These are phyloP conservation scores for Thyridium curvatum DNA, from an alignment of 2,329 filamentous ascomycete genomes.

Conservation along the genomic window DNA sequence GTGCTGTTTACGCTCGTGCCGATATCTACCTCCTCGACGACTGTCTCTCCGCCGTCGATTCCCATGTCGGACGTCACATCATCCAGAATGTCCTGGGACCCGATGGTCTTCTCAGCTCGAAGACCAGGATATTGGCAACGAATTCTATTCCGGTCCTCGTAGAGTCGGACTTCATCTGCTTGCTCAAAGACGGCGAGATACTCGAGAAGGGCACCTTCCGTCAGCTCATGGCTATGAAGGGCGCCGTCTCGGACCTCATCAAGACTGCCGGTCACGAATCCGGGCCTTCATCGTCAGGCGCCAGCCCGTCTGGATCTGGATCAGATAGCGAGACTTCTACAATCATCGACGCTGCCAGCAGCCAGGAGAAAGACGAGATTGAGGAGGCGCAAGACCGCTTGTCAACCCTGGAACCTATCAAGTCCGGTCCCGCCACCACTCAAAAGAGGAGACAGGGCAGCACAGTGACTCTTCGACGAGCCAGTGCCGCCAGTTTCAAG, in stretches of 20 bases:
- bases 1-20: conserved; percentile 93
- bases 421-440: conserved; percentile 30
- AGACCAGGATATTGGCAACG: conserved; percentile 89
- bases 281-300: conserved; percentile 24
- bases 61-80: conserved; percentile 90
- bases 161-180: conserved; percentile 81
- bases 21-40: conserved; percentile 95
- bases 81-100: conserved; percentile 90
- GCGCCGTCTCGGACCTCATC: conserved; percentile 78
- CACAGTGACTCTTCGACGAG: conserved; percentile 75
- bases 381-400: conserved; percentile 74
- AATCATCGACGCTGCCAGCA: conserved; percentile 40
- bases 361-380: conserved; percentile 57
- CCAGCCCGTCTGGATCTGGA: conserved; percentile 28
- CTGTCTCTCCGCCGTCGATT: conserved; percentile 93
- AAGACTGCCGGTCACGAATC: conserved; percentile 61
- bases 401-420: conserved; percentile 72
- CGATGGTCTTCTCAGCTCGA: conserved; percentile 72
- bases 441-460: conserved; percentile 60
- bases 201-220: conserved; percentile 85
- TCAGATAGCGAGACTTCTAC: conserved; percentile 51
- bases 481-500: conserved; percentile 85
- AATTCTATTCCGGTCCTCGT: conserved; percentile 90
- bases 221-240: conserved; percentile 89
- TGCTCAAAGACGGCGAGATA: conserved; percentile 77